Base-by-base conservation (phyloP, 177 flowering plant species). In the Vitis hybrid region DNA sequence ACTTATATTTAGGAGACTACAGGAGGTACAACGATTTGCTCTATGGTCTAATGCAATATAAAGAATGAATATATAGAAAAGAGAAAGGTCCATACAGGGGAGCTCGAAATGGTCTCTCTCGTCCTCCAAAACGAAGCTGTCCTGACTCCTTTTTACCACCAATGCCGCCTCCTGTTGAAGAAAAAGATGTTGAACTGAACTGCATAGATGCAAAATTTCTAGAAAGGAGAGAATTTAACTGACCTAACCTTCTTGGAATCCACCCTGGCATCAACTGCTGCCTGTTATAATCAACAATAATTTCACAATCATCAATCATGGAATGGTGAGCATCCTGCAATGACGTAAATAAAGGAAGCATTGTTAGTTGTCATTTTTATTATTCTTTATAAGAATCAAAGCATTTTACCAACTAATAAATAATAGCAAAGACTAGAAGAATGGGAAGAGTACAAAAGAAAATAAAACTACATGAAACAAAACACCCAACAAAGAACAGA, bases 71-170 rank as follows among this genome's bases (percentile, higher is more conserved):
- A 8, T 18, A 20, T 20, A 50, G 50, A 26, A 56, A 14, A 19
- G 15, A 45, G 56, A 57, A 51, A 15, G 50, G 50, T 71, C 51
- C 90, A 68, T 87, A 94, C 98, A 93, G 68, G 19, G 99, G 99
- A 83, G 99, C 98, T 72, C 93, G 88, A 76, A 95, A 95, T 67
- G 99, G 98, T 75, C 97, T 87, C 69, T 95, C 99, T 60, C 98
- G 90, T 73, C 99, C 99, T 65, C 99, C 97, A 80, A 93, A 95
- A n/a, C 98, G 96, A 73, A 95, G 97, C 80, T 95, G 99, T 11
- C 99, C 98, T 4, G 99, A 95, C 66, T 91, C 98, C 74, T 95
- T 95, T 76, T 76, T 89, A 61, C 99, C 99, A 65, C 97, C 97
- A 74, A 93, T 94, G 71, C 99, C 99, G 6, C 98, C 99, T 74